These are phyloP conservation scores for Candida buenavistaensis DNA, from an alignment of 1,139 yeast species.

Conservation along the genomic window DNA sequence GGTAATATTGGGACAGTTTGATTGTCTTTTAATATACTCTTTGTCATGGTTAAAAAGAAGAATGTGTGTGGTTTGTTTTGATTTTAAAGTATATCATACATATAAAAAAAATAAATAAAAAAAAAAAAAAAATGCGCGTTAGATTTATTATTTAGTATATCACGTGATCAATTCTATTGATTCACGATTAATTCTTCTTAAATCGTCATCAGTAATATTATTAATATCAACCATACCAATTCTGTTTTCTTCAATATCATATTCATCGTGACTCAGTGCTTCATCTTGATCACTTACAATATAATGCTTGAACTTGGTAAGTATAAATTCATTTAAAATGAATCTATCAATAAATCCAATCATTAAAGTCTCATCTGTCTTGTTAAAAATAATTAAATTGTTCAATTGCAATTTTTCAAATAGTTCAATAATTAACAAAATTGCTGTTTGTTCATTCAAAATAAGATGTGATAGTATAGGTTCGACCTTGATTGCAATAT, in stretches of 20 bases:
- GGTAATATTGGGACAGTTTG: slow-evolving; percentile 1
- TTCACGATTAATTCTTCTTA: slow-evolving; percentile 18
- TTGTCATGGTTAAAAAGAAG: too few relatives aligned
- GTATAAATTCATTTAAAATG: slow-evolving; percentile 32
- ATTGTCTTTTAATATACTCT: slow-evolving; percentile 29
- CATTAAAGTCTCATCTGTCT: slow-evolving; percentile 21
- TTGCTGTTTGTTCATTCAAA: slow-evolving; percentile 35
- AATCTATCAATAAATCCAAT: slow-evolving; percentile 45
- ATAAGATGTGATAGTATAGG: slow-evolving; percentile 24
- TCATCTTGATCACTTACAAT: slow-evolving; percentile 16
- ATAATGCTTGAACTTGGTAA: slow-evolving; percentile 27
- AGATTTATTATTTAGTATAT: too few relatives aligned
- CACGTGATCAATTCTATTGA: slow-evolving; percentile 31
- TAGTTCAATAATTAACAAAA: slow-evolving; percentile 36
- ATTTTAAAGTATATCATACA: background rate
- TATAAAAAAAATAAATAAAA: background rate
- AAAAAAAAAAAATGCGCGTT: background rate
- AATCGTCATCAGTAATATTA: slow-evolving; percentile 8
- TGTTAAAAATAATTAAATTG: slow-evolving; percentile 29
- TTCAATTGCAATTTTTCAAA: slow-evolving; percentile 45
- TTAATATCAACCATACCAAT: slow-evolving; percentile 3
- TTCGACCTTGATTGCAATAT: slow-evolving; percentile 17
- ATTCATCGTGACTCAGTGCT: slow-evolving; percentile 12
- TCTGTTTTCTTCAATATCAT: slow-evolving; percentile 17
- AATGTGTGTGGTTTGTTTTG: too few relatives aligned